These are phyloP conservation scores for Heterobasidion occidentale DNA, from an alignment of 1,284 basidiomycete species.

Conservation along the genomic window DNA sequence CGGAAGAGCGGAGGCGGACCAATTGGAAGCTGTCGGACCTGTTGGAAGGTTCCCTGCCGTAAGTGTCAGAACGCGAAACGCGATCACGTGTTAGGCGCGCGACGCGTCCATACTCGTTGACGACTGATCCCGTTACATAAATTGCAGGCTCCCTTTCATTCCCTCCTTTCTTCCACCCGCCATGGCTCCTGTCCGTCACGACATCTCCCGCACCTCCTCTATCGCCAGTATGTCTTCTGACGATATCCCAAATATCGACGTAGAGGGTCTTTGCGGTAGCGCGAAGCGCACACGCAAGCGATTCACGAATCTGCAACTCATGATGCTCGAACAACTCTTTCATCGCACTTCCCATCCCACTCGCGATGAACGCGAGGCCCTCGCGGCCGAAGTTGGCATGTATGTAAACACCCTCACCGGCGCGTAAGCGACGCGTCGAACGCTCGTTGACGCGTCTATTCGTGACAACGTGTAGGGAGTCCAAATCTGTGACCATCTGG, in stretches of 20 bases:
- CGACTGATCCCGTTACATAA: conserved; percentile 5
- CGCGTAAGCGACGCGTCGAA: too few relatives aligned
- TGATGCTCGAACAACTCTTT: conserved; percentile 65
- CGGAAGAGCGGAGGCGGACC: too few relatives aligned
- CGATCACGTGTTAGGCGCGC: conserved; percentile 2
- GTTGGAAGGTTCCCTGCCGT: too few relatives aligned
- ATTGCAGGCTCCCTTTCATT: not conserved
- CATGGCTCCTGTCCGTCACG: conserved; percentile 5
- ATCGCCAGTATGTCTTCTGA: conserved; percentile 12
- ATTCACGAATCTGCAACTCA: conserved; percentile 59
- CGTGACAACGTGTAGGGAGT: conserved; percentile 39
- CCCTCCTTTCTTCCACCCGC: conserved; percentile 1
- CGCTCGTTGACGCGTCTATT: not conserved
- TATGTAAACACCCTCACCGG: conserved; percentile 25
- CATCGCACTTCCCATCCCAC: conserved; percentile 64
- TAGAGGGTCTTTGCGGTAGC: conserved; percentile 11
- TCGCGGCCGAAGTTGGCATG: conserved; percentile 55
- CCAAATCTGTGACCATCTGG: conserved; percentile 74
- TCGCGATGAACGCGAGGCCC: conserved; percentile 57
- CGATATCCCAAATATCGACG: conserved; percentile 3
- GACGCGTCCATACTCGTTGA: conserved; percentile 8
- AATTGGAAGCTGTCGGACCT: too few relatives aligned
- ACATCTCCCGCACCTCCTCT: conserved; percentile 19
- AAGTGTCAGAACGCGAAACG: not conserved
- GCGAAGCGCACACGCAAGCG: conserved; percentile 52